These are phyloP conservation scores for Datisca glomerata DNA, from an alignment of 306 rosid species.

Conservation along the genomic window DNA sequence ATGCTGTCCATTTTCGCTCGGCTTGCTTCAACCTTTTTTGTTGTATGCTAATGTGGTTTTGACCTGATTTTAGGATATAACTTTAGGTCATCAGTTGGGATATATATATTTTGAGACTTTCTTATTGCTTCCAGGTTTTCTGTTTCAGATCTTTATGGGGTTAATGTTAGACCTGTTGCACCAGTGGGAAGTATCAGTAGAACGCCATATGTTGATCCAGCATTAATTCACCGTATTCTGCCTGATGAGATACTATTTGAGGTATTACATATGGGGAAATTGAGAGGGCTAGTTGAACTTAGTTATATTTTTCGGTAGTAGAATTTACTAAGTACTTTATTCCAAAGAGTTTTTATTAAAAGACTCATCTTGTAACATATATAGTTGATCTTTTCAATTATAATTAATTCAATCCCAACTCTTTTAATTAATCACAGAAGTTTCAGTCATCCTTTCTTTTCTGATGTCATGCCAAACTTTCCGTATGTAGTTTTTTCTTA, in stretches of 20 bases:
- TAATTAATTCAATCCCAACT: no score
- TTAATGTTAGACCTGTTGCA: slow-evolving; percentile 92
- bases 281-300: no score
- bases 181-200: slow-evolving; percentile 86
- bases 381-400: no score
- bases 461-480: no score
- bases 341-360: no score
- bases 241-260: slow-evolving; percentile 88
- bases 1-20: not conserved
- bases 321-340: no score
- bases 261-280: no score
- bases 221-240: slow-evolving; percentile 56
- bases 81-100: not conserved
- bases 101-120: not conserved
- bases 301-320: no score
- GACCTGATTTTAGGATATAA: not conserved
- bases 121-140: slow-evolving; percentile 23
- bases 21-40: not conserved
- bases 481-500: no score
- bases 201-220: slow-evolving; percentile 54
- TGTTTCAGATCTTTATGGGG: slow-evolving; percentile 85
- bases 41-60: not conserved
- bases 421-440: no score
- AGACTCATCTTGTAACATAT: no score
- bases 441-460: no score